Evolutionary conservation across 2,329 filamentous ascomycete species (phyloP).

Genomic region (Scopulariopsis brevicaulis): DNA sequence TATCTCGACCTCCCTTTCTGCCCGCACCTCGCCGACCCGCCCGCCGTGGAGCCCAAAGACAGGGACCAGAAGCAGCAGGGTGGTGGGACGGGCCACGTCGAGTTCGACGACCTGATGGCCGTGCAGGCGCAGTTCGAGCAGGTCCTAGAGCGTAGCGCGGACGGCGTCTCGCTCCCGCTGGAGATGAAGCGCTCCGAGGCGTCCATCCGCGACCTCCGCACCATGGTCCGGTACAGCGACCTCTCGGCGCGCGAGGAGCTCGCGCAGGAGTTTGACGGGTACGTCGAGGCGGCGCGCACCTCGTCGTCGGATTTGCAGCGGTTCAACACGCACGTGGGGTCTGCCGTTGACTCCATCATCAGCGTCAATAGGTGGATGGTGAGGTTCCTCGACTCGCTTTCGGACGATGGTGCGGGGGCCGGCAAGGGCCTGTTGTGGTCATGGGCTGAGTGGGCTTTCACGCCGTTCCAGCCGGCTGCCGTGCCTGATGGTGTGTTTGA

Average conservation of each 20-base stretch:
- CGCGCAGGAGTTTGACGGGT: constrained; percentile 63
- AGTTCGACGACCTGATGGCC: constrained; percentile 66
- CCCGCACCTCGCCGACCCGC: constrained; percentile 12
- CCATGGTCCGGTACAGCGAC: constrained; percentile 58
- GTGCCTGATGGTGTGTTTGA: constrained; percentile 13
- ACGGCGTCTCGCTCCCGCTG: constrained; percentile 56
- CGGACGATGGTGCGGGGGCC: constrained; percentile 8
- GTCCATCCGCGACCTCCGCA: constrained; percentile 62
- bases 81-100: constrained; percentile 25
- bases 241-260: constrained; percentile 60
- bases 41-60: constrained; percentile 5
- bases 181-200: constrained; percentile 72
- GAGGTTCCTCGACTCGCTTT: constrained; percentile 48
- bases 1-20: constrained; percentile 57
- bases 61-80: constrained; percentile 6
- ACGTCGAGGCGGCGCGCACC: constrained; percentile 56
- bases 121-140: constrained; percentile 69
- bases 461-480: constrained; percentile 46
- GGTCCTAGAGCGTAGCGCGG: constrained; percentile 55
- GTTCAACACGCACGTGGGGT: constrained; percentile 68
- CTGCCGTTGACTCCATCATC: constrained; percentile 63
- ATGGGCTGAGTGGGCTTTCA: constrained; percentile 34
- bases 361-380: constrained; percentile 67
- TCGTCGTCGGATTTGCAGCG: constrained; percentile 56
- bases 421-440: constrained; percentile 16